Evolutionary conservation across 2,329 filamentous ascomycete species (phyloP).

Genomic region (Acrocalymma vagum): DNA sequence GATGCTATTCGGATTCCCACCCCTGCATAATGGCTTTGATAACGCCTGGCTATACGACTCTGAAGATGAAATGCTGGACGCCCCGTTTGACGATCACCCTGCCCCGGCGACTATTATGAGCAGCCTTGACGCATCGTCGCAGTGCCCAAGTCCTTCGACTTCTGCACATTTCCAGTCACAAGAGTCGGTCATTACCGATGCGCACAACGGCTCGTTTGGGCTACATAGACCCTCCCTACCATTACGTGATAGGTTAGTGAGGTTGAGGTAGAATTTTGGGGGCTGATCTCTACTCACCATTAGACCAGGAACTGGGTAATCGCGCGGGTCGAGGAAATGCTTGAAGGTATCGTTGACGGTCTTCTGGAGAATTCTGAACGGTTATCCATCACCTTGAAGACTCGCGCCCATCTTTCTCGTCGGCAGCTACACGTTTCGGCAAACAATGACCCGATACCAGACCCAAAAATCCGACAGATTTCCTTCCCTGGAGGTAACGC

Average conservation of each 20-base stretch:
- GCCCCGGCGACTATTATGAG: conserved; percentile 16
- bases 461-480: conserved; percentile 33
- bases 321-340: conserved; percentile 63
- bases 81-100: conserved; percentile 5
- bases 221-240: background rate
- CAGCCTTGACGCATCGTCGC: conserved; percentile 6
- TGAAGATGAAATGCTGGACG: conserved; percentile 34
- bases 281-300: no score
- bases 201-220: conserved; percentile 22
- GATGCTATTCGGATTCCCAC: conserved; percentile 35
- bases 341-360: conserved; percentile 61
- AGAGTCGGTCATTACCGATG: background rate
- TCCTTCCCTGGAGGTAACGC: conserved; percentile 64
- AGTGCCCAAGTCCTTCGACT: background rate
- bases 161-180: background rate
- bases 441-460: conserved; percentile 11
- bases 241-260: background rate
- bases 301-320: conserved; percentile 51
- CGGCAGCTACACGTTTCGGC: conserved; percentile 15
- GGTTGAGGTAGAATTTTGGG: no score
- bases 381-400: conserved; percentile 60
- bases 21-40: conserved; percentile 24
- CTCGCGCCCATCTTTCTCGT: conserved; percentile 34
- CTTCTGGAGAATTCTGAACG: conserved; percentile 58
- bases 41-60: conserved; percentile 19